Evolutionary conservation across 768 basidiomycete genomes (phyloP).

Genomic region (Pleurotus platypus): DNA sequence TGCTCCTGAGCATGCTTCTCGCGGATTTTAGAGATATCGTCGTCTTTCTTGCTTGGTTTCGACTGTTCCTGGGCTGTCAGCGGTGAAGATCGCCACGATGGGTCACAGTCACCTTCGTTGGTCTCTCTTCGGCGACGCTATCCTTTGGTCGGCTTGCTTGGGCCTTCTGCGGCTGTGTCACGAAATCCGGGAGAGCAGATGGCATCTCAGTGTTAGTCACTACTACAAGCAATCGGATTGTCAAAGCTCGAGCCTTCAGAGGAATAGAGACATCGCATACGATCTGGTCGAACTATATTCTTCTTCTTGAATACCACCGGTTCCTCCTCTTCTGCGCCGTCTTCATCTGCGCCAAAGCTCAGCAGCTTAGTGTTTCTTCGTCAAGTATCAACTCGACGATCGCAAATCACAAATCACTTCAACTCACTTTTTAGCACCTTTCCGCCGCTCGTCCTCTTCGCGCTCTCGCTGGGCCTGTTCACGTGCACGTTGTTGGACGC

Average conservation of each 20-base stretch:
- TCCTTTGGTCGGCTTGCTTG: slow-evolving; percentile 12
- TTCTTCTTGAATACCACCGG: slow-evolving; percentile 66
- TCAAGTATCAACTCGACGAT: neutral
- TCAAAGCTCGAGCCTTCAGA: neutral
- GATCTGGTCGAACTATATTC: slow-evolving; percentile 77
- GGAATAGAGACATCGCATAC: slow-evolving; percentile 40
- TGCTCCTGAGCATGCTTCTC: slow-evolving; percentile 75
- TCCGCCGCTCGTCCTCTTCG: slow-evolving; percentile 69
- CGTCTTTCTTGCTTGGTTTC: slow-evolving; percentile 36
- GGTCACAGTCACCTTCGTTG: slow-evolving; percentile 10
- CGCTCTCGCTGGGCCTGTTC: slow-evolving; percentile 72
- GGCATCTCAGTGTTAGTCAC: slow-evolving; percentile 30
- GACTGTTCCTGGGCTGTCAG: slow-evolving; percentile 17
- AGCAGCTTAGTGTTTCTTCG: slow-evolving; percentile 82
- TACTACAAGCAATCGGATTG: slow-evolving; percentile 19
- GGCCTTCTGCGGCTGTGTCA: slow-evolving; percentile 20
- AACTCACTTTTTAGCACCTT: slow-evolving; percentile 84
- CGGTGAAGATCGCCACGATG: too few relatives aligned
- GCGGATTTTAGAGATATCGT: slow-evolving; percentile 68
- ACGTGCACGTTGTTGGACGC: slow-evolving; percentile 77
- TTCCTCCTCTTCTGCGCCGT: slow-evolving; percentile 58
- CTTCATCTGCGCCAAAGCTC: slow-evolving; percentile 81
- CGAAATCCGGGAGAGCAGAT: slow-evolving; percentile 36
- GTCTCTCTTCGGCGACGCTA: slow-evolving; percentile 19
- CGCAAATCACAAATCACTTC: neutral